Base-by-base conservation (phyloP, 306 rosid species). In the Lagenaria siceraria region DNA sequence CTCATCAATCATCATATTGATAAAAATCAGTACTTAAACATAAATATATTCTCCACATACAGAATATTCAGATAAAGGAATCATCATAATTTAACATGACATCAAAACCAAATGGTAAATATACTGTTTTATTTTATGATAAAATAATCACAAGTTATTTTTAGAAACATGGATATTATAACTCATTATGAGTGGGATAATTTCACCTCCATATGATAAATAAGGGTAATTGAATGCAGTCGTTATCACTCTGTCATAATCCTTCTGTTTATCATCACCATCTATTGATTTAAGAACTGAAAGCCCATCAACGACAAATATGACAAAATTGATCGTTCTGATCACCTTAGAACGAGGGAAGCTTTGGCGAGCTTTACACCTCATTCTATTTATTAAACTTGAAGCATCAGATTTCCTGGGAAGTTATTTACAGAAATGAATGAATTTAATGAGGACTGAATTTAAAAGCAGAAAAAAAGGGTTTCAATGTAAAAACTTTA, bases 181-280 rank as follows among this genome's bases (percentile, higher is more conserved):
- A 18, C 6, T 52, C 0, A 31, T 55, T 9, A 74, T 9, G 49
- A 31, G 78, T 31, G 64, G 25, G 63, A 10, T 18, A 54, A 12
- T 54, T 69, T 29, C 64, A 91, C 98, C 98, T 90, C 82, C 83
- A 63, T 90, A 90, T 78, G 97, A 87, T 60, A 94, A 70, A 74
- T 78, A 85, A 22, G 90, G 91, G 75, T 81, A 76, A 71, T 87
- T 94, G 89, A 94, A 94, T 43, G 88, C 80, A 60, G 89, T 80
- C 70, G 81, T 91, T 56, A 94, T 63, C 77, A 70, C 75, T 80
- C 78, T 56, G 64, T 58, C 69, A 61, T 86, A 89, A 17, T 25
- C 75, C 4, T 15, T 71, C 78, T 87, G 87, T 56, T 27, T 75
- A 72, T 79, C 82, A 84, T 66, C 42, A 73, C 74, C 76, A 66